Conservation (phyloP, 208 protist genomes). For the Leishmania braziliensis region DNA sequence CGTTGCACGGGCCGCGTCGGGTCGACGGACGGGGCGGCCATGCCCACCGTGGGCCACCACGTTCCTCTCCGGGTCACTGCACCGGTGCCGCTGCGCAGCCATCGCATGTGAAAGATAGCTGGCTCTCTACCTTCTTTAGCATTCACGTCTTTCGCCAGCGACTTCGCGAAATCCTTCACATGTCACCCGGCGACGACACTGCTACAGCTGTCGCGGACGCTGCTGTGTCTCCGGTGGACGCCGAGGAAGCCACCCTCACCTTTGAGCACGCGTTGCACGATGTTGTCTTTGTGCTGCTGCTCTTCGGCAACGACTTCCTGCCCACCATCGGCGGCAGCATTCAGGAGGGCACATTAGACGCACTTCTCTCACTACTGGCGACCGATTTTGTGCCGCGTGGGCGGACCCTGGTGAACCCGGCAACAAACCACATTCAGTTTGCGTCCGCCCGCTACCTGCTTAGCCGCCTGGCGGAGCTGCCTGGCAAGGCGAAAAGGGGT, state of each 20-base stretch:
- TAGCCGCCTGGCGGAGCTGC: slow-evolving; percentile 73
- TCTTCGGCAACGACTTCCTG: slow-evolving; percentile 99
- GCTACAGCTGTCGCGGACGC: not conserved
- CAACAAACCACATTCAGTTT: slow-evolving; percentile 80
- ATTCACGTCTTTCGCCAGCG: slow-evolving; percentile 79
- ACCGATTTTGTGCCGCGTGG: slow-evolving; percentile 82
- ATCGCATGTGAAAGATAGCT: slow-evolving; percentile 51
- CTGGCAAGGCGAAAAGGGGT: slow-evolving; percentile 24
- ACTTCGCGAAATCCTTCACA: slow-evolving; percentile 52
- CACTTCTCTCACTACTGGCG: slow-evolving; percentile 77
- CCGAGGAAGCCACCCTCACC: slow-evolving; percentile 16
- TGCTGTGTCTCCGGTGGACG: not conserved
- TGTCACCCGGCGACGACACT: slow-evolving; percentile 17
- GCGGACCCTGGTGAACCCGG: slow-evolving; percentile 65
- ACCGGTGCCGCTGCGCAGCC: not conserved
- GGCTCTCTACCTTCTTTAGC: slow-evolving; percentile 87
- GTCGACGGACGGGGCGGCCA: slow-evolving; percentile 19
- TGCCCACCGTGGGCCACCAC: not conserved
- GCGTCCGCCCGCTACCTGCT: slow-evolving; percentile 78
- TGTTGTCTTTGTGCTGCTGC: slow-evolving; percentile 97
- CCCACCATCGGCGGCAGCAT: slow-evolving; percentile 96
- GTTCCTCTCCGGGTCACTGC: not conserved
- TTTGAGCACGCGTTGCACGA: slow-evolving; percentile 94
- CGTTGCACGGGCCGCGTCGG: slow-evolving; percentile 12
- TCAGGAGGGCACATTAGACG: slow-evolving; percentile 93